Base-by-base conservation (phyloP, 106 monocot species). In the Dendrobium nobile region DNA sequence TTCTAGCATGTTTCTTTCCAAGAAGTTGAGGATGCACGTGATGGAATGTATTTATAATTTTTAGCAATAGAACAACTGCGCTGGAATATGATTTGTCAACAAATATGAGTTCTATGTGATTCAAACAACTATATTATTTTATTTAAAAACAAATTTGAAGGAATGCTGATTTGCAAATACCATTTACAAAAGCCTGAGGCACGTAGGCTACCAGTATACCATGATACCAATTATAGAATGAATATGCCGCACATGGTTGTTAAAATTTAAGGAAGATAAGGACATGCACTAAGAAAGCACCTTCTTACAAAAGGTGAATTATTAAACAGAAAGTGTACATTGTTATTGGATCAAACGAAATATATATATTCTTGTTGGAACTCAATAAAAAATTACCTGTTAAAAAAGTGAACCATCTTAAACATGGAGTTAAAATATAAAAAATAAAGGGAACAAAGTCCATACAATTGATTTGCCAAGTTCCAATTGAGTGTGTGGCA, bases 401-500 rank as follows among this genome's bases (percentile, higher is more conserved):
- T 0, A 33, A 70, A 70, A 10, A 31, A 27, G 9, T 70, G 20
- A 31, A 13, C 11, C 11, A 48, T 70, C 70, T 4, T 0, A 70
- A 70, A 70, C 33, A 70, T 37, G 13, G 13, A 70, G 33, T 13
- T 70, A 33, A 78, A 78, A 67, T 33, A 41, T 78, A 28, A 78
- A 41, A 2, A 72, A 74, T 17, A 48, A 77, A 42, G 73, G 56
- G 80, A 77, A 82, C 73, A 51, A 77, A 67, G 17, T 78, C 72
- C 54, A 48, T 78, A 88, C 87, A 79, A 88, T 79, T 81, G 87
- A 64, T 84, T 88, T 87, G 20, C 85, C 87, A 40, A 88, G 85
- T 75, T 90, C 90, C 77, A 90, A 82, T 79, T 85, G 90, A 44
- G 87, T 81, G 67, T 81, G 87, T 58, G 87, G 90, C 40, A 83